A percentile compares a stretch with the other conserved stretches of the same genome.
Evolutionary conservation across 108 stramenopile species (phyloP).

Genomic region (Licmophora abbreviata): DNA sequence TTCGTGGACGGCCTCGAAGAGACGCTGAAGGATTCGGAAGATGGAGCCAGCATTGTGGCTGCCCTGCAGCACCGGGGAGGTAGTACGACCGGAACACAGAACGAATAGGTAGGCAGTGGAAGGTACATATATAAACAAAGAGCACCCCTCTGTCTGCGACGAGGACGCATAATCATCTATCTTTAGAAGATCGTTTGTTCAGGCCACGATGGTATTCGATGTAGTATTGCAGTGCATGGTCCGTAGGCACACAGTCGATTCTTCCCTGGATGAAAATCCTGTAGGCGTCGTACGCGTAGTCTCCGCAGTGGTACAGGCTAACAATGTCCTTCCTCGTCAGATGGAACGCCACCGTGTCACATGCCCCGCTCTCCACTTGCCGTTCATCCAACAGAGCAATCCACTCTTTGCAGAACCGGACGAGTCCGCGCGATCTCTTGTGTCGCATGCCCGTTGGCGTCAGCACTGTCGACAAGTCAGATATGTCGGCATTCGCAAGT

Average conservation of each 20-base stretch:
- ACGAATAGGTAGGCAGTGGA: no score
- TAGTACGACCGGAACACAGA: no score
- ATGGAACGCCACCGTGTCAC: conserved; percentile 9
- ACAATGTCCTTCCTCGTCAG: conserved; percentile 28
- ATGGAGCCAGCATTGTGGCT: conserved; percentile 15
- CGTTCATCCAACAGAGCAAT: conserved; percentile 12
- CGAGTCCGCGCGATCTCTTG: conserved; percentile 26
- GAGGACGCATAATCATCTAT: no score
- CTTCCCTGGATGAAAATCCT: conserved; percentile 33
- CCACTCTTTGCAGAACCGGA: conserved; percentile 43
- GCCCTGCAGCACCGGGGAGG: no score
- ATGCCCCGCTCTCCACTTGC: background rate
- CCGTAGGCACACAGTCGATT: background rate
- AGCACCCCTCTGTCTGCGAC: no score
- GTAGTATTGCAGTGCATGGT: conserved; percentile 2
- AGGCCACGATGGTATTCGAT: conserved; percentile 1
- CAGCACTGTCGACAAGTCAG: conserved; percentile 21
- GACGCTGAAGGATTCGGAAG: conserved; percentile 11
- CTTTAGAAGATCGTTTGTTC: no score
- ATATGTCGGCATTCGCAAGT: conserved; percentile 12
- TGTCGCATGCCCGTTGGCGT: conserved; percentile 25
- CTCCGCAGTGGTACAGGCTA: conserved; percentile 35
- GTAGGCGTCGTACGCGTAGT: conserved; percentile 46
- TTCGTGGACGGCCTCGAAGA: conserved; percentile 29
- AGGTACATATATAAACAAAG: no score